Evolutionary conservation across 495 filamentous ascomycete genomes (phyloP), one percentile per base, ranked within the genome.

Genomic region (Lasiosphaeria hispida): DNA sequence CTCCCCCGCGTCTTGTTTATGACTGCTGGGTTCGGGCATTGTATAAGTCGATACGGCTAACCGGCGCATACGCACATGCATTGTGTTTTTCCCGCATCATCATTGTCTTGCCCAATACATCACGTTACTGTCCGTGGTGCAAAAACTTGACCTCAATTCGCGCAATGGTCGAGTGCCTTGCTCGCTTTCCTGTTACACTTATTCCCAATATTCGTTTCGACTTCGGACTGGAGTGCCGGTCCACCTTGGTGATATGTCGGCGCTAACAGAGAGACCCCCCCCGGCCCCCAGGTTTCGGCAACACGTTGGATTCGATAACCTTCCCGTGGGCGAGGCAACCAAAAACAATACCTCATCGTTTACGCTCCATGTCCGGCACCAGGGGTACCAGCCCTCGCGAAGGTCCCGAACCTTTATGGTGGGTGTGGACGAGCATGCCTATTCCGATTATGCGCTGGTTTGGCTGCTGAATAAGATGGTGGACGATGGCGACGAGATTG

Each of bases 401-500:
- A 83, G 91, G 37, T 95, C 91, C 9, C 84, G 93, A 40, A 97
- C 92, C 2, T 97, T 97, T 69, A 83, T 97, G 63, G 93, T 92
- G 52, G 94, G 94, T 1, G 91, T 91, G 34, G 94, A 98, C 71
- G 88, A 95, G 68, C 94, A 97, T 64, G 85, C 90, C 55, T 97
- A 97, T 73, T 96, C 93, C 15, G 92, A 97, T 48, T 95, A 91
- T 75, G 94, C 94, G 8, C 79, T 98, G 10, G 86, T 95, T 68
- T 98, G 92, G 91, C 80, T 97, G 47, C 82, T 98, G 30, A 91
- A 95, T 66, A 92, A 96, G 67, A 77, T 97, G 60, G 92, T 97
- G 17, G 93, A 97, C 64, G 94, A 97, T 71, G 94, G 95, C 10
- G 94, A 98, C 67, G 90, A 97, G 73, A 89, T 98, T 51, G 87